A percentile compares a stretch with the other conserved stretches of the same genome.
Conservation (phyloP, 768 basidiomycete species). For the Podaxis rugospora region DNA sequence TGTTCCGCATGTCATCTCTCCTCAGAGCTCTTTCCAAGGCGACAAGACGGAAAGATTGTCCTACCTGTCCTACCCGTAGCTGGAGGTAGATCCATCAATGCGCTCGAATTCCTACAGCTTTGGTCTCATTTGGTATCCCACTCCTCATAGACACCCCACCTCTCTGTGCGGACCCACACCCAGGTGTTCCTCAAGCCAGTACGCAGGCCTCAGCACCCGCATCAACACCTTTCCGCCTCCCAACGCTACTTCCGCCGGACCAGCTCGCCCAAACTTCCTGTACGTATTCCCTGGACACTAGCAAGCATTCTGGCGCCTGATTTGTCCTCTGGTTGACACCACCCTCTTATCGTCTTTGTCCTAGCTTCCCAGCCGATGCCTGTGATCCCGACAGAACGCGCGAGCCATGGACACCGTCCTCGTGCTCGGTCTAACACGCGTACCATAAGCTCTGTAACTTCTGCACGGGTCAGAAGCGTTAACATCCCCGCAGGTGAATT, state of each 20-base stretch:
- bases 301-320: background rate
- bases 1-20: conserved; percentile 11
- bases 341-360: background rate
- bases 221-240: background rate
- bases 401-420: conserved; percentile 5
- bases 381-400: background rate
- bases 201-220: background rate
- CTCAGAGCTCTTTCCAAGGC: conserved; percentile 12
- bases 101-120: too few species aligned
- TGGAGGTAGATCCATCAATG: background rate
- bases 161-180: background rate
- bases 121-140: background rate
- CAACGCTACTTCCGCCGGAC: conserved; percentile 3
- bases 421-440: conserved; percentile 7
- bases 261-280: background rate
- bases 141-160: background rate
- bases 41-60: conserved; percentile 11
- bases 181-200: background rate
- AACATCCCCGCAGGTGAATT: background rate
- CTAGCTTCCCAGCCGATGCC: background rate
- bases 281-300: conserved; percentile 1
- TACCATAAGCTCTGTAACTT: background rate
- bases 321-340: background rate
- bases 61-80: conserved; percentile 1
- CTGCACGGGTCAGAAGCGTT: conserved; percentile 3